Percentiles rank a stretch among this genome's conserved stretches.
These are phyloP conservation scores for Blastocystis sp. DNA, from an alignment of 352 stramenopile genomes.

Conservation along the genomic window DNA sequence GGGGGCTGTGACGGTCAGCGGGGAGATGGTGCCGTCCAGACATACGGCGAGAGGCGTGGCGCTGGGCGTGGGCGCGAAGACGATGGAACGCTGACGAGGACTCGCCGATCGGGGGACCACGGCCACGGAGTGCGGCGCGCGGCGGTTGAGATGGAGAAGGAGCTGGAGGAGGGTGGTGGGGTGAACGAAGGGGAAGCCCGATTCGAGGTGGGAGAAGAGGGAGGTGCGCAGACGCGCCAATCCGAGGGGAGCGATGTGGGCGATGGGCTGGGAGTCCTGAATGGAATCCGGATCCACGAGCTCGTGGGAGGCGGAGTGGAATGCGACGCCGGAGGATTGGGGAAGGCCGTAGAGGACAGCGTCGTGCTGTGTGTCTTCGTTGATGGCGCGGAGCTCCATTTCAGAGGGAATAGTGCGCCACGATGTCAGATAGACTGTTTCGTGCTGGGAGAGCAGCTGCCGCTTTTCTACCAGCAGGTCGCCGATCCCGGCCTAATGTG, in stretches of 20 bases:
- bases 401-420: constrained; percentile 40
- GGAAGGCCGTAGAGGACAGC: neutral
- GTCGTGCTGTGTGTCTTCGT: neutral
- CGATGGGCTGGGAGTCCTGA: neutral
- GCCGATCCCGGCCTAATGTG: constrained; percentile 5
- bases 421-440: constrained; percentile 9
- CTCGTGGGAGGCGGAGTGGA: neutral
- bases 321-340: neutral
- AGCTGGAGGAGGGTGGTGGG: constrained; percentile 22
- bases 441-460: neutral
- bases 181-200: neutral
- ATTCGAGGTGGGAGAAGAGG: neutral
- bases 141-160: neutral
- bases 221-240: neutral
- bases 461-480: constrained; percentile 27
- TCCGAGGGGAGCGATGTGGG: neutral
- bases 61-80: neutral
- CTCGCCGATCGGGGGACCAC: neutral
- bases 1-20: neutral
- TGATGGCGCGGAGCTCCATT: neutral
- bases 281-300: neutral
- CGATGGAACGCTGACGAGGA: neutral
- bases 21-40: neutral
- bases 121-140: neutral
- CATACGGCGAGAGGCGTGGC: neutral